Conservation (phyloP, 371 early-diverging fungal genomes). For the Nematocida displodere region DNA sequence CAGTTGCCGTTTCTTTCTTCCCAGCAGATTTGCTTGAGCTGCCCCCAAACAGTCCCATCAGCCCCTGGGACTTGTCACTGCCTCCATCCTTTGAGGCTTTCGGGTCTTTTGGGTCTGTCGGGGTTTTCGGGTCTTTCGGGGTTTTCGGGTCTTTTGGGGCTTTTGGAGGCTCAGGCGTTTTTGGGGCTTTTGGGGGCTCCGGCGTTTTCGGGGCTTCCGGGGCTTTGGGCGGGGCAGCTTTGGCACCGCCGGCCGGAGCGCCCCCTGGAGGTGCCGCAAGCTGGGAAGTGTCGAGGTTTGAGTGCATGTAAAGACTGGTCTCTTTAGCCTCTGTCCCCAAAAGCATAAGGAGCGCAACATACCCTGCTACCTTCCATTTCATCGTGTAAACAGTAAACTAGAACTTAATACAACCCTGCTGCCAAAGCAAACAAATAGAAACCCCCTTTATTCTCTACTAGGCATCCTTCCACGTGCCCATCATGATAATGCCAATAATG, state of each 20-base stretch:
- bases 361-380: background rate
- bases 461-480: background rate
- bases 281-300: background rate
- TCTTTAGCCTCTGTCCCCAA: no score
- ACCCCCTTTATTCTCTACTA: background rate
- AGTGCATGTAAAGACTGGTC: no score
- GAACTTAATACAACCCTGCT: background rate
- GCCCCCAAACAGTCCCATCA: background rate
- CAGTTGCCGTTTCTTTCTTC: no score
- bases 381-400: background rate
- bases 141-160: no score
- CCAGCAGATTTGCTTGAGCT: no score
- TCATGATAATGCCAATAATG: conserved; percentile 59
- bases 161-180: no score
- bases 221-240: background rate
- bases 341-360: background rate
- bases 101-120: no score
- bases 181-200: background rate
- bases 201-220: background rate
- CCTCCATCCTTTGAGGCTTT: no score
- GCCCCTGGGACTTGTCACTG: no score
- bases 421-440: background rate
- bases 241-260: background rate
- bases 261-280: background rate
- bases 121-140: no score